phyloP scores from a whole-genome alignment of 139 green algal genomes.

The Tetradesmus obliquus region DNA sequence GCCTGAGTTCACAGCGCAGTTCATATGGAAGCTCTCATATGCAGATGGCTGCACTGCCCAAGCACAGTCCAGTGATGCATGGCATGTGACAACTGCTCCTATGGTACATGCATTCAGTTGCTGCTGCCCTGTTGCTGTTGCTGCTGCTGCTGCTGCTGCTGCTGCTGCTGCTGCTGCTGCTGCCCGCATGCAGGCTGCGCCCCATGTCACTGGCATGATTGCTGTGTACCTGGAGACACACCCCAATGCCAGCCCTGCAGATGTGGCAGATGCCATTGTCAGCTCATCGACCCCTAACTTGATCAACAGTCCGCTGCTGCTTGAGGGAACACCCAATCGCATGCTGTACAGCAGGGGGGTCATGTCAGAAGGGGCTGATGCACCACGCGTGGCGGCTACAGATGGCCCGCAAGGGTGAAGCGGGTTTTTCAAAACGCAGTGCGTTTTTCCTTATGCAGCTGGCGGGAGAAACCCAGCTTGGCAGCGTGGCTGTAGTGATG shows the following conservation, averaged over 20 bases:
- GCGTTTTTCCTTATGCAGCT: no score
- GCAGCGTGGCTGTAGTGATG: background rate
- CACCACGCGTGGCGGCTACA: background rate
- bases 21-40: no score
- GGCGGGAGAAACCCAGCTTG: background rate
- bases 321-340: conserved; percentile 59
- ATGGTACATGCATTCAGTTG: no score
- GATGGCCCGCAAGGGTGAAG: background rate
- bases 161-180: background rate
- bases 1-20: no score
- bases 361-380: background rate
- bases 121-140: background rate
- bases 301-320: conserved; percentile 53
- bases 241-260: conserved; percentile 56
- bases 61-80: no score
- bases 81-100: no score
- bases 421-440: background rate
- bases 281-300: conserved; percentile 38
- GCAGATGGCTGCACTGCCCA: no score
- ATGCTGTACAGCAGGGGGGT: conserved; percentile 56
- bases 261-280: conserved; percentile 66
- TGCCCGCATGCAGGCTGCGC: conserved; percentile 53
- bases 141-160: background rate
- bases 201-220: conserved; percentile 73
- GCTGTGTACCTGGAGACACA: conserved; percentile 73